Base-by-base conservation (phyloP, 1,284 basidiomycete genomes). In the Lignosus rhinocerotis region DNA sequence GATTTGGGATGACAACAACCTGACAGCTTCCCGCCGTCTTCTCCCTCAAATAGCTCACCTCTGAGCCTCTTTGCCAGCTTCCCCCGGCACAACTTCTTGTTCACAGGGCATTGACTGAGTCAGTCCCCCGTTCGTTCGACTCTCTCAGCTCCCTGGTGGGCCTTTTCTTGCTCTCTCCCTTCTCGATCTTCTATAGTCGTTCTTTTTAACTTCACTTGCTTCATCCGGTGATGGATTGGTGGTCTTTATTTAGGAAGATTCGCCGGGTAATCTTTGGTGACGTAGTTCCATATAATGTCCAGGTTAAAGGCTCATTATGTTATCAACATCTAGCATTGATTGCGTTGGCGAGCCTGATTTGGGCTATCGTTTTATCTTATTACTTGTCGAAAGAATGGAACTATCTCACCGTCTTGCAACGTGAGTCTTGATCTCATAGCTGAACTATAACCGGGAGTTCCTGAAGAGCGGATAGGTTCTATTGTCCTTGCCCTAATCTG, bases 301-400 rank as follows among this genome's bases (percentile, higher is more conserved):
- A 14, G 8, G 43, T 30, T 12, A 11, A 14, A 12, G 11, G 19
- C 19, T 30, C 21, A 45, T 43, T 8, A 19, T n/a, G 14, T 30
- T 25, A 3, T 30, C 36, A 16, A 21, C 12, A 7, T n/a, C 12
- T 58, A 83, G 81, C 71, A 34, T 63, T 79, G 17, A 73, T 76
- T 53, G 71, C 75, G 32, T 38, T 80, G 33, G 55, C 75, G 19
- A 75, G 75, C 53, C 60, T 84, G 44, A 63, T 68, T 38, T 76
- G 74, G 72, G 67, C 75, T 19, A 68, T 73, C 36, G 62, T 79
- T 42, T 73, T 79, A 49, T 70, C 73, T 2, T 52, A 80, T 9
- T 76, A 79, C 61, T 56, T 80, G 19, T 60, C 73, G 19, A 74
- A 72, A 30, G 76, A 76, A 64, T 81, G 77, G 78, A 65, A 59